Conservation (phyloP, 371 early-diverging fungal genomes). For the Haplosporangium sp. region DNA sequence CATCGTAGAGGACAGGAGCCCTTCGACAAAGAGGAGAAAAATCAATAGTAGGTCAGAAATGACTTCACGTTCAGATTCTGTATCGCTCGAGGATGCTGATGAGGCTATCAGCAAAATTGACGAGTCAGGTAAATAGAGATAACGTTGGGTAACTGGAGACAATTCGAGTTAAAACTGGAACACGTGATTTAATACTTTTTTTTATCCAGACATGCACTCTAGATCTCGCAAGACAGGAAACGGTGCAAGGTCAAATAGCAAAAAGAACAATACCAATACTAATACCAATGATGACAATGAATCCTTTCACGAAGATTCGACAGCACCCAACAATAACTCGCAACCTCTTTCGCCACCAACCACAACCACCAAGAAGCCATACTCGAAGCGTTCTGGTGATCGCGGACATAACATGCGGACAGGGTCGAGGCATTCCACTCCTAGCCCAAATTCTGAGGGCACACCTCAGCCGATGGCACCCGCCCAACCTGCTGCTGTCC, state of each 20-base stretch:
- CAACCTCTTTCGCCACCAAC: slow-evolving; percentile 11
- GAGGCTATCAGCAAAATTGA: slow-evolving; percentile 4
- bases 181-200: neutral
- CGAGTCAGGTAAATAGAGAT: slow-evolving; percentile 1
- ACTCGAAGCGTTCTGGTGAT: slow-evolving; percentile 12
- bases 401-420: slow-evolving; percentile 17
- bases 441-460: slow-evolving; percentile 37
- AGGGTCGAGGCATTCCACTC: slow-evolving; percentile 40
- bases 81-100: slow-evolving; percentile 10
- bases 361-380: slow-evolving; percentile 12
- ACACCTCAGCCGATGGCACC: slow-evolving; percentile 59
- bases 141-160: no score
- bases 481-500: slow-evolving; percentile 64
- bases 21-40: slow-evolving; percentile 36
- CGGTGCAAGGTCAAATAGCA: neutral
- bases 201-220: neutral
- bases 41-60: slow-evolving; percentile 19
- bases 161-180: no score
- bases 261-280: slow-evolving; percentile 3
- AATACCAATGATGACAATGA: neutral
- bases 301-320: slow-evolving; percentile 12
- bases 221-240: slow-evolving; percentile 19
- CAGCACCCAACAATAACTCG: neutral
- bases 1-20: slow-evolving; percentile 6
- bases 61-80: slow-evolving; percentile 7